phyloP scores from a whole-genome alignment of 495 filamentous ascomycete genomes.

The Aspergillus panamensis region DNA sequence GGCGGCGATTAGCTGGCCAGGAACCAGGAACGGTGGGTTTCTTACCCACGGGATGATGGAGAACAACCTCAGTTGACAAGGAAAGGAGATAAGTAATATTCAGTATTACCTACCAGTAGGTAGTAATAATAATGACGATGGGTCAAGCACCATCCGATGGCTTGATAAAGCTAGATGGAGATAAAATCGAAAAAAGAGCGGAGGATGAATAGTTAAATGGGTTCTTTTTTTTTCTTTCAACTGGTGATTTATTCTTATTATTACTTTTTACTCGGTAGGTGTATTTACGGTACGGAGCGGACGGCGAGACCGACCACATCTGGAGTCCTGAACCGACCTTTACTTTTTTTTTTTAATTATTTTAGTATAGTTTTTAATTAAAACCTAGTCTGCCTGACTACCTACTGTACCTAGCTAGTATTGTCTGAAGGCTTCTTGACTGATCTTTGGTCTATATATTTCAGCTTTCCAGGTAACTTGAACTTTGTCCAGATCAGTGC shows the following conservation, averaged over 20 bases:
- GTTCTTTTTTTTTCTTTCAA: neutral
- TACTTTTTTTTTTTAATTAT: neutral
- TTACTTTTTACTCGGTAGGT: neutral
- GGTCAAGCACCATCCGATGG: neutral
- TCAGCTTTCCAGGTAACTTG: too few relatives aligned
- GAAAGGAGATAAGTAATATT: neutral
- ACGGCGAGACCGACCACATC: neutral
- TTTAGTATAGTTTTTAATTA: neutral
- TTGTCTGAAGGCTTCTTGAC: too few relatives aligned
- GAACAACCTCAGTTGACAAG: neutral
- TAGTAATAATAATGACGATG: neutral
- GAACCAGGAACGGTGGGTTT: constrained; percentile 8
- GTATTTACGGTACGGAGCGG: neutral
- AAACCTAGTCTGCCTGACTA: too few relatives aligned
- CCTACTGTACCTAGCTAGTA: too few relatives aligned
- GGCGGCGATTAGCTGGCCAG: constrained; percentile 8
- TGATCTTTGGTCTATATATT: too few relatives aligned
- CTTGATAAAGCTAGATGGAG: neutral
- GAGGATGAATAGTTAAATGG: neutral
- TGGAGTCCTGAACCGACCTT: neutral
- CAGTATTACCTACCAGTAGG: neutral
- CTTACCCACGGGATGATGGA: neutral
- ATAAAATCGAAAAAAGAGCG: neutral
- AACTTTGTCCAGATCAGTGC: too few relatives aligned
- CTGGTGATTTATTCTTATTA: neutral